phyloP scores from a whole-genome alignment of 2,329 filamentous ascomycete genomes.

The Tolypocladium guangdongense region DNA sequence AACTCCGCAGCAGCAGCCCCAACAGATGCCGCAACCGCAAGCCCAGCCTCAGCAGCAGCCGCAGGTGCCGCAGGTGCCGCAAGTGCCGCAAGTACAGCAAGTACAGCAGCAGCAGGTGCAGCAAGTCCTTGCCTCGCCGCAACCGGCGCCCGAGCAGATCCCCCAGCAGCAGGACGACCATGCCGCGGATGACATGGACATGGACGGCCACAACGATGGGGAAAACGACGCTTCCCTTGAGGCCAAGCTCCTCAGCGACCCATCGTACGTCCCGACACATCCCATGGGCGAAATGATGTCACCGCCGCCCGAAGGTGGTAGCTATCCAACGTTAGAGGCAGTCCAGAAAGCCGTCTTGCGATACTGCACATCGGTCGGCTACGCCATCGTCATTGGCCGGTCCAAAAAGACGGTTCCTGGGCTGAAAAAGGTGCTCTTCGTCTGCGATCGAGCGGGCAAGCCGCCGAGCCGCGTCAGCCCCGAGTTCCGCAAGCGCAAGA shows the following conservation, averaged over 20 bases:
- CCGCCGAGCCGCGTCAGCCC: conserved; percentile 51
- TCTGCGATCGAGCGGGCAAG: conserved; percentile 55
- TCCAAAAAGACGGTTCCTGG: conserved; percentile 59
- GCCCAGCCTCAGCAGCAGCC: conserved; percentile 4
- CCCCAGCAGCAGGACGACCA: conserved; percentile 30
- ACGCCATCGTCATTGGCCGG: conserved; percentile 56
- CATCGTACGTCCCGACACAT: conserved; percentile 39
- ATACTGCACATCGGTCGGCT: conserved; percentile 58
- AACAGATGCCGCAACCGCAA: conserved; percentile 14
- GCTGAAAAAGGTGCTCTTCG: conserved; percentile 56
- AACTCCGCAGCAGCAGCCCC: conserved; percentile 9
- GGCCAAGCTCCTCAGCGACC: conserved; percentile 35
- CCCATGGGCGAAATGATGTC: conserved; percentile 52
- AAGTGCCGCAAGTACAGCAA: conserved; percentile 15
- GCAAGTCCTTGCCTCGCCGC: conserved; percentile 18
- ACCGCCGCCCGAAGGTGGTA: conserved; percentile 51
- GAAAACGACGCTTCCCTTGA: conserved; percentile 35
- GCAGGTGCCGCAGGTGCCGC: conserved; percentile 7
- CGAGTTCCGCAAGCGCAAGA: conserved; percentile 54
- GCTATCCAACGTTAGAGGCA: conserved; percentile 52
- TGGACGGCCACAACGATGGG: conserved; percentile 37
- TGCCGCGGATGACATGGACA: conserved; percentile 39
- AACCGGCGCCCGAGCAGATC: conserved; percentile 22
- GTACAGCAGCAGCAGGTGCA: conserved; percentile 19
- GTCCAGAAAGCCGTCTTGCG: conserved; percentile 52